These are phyloP conservation scores for Sporothrix dimorphospora DNA, from an alignment of 2,329 filamentous ascomycete genomes.

Conservation along the genomic window DNA sequence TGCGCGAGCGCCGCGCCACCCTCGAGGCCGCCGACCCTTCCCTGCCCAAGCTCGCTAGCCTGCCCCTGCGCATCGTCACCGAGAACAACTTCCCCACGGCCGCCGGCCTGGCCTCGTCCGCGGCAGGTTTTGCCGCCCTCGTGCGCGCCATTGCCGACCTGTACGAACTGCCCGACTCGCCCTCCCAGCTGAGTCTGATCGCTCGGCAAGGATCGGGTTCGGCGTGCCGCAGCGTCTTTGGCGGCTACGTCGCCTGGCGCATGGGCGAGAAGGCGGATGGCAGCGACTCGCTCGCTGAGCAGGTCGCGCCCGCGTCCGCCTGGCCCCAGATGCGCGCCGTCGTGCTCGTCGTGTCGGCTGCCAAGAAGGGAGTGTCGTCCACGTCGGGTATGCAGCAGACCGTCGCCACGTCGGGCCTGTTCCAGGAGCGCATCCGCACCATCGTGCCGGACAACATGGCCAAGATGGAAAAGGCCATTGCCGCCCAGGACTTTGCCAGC, in stretches of 20 bases:
- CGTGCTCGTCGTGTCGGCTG: slow-evolving; percentile 86
- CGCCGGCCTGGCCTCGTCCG: slow-evolving; percentile 78
- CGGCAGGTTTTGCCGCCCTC: slow-evolving; percentile 69
- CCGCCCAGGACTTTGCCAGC: slow-evolving; percentile 71
- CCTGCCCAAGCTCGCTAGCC: slow-evolving; percentile 78
- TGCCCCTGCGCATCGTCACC: slow-evolving; percentile 83
- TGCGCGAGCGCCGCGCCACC: slow-evolving; percentile 74
- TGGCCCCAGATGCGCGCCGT: slow-evolving; percentile 96
- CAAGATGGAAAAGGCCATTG: slow-evolving; percentile 38
- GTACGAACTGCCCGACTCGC: slow-evolving; percentile 80
- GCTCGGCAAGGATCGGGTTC: slow-evolving; percentile 94
- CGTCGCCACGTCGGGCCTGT: slow-evolving; percentile 86
- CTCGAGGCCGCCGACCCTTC: slow-evolving; percentile 73
- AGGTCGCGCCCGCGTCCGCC: slow-evolving; percentile 85
- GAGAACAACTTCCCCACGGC: slow-evolving; percentile 99
- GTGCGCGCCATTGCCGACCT: slow-evolving; percentile 89
- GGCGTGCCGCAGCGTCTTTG: slow-evolving; percentile 89
- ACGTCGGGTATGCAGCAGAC: slow-evolving; percentile 98
- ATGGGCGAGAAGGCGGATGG: slow-evolving; percentile 77
- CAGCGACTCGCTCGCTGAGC: slow-evolving; percentile 81
- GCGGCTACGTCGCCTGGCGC: slow-evolving; percentile 95
- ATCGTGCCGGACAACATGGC: slow-evolving; percentile 60
- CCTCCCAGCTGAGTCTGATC: slow-evolving; percentile 83
- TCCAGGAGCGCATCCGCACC: slow-evolving; percentile 71
- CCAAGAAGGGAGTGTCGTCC: slow-evolving; percentile 93